Base-by-base conservation (phyloP, 495 filamentous ascomycete species). In the Hypoxylon fuscum region DNA sequence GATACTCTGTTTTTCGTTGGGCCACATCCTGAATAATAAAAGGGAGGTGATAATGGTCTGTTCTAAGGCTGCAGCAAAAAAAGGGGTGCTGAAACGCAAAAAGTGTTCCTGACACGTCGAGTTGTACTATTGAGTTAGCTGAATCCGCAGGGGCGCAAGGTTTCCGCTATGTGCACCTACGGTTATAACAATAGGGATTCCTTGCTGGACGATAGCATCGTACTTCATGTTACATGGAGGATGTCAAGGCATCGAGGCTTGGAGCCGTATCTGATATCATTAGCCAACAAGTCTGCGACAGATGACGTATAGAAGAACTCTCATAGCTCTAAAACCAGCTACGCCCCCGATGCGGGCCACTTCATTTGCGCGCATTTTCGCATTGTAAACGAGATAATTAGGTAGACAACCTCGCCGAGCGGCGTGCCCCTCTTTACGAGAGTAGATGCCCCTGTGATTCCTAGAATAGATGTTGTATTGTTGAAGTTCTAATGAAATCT, bases 231-330 rank as follows among this genome's bases (percentile, higher is more conserved):
- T 90, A 12, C 9, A 76, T 98, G 93, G 42, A 98, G 85, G 61
- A 97, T 93, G 69, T 96, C 93, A n/a, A 22, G 93, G 93, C 93
- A 98, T 98, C 56, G 97, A 79, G 8, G 93, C 91, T 81, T 98
- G 93, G 81, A 98, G 97, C 54, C 93, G 87, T 94, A 98, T 98
- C 68, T 93, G 10, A 2, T 7, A 4, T 11, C 10, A 10, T 34
- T 34, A 34, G 31, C 10, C 4, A 31, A 31, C 27, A 34, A 2
- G n/a, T 5, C 2, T 11, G 10, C n/a, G 31, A 12, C 10, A 34
- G 31, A 11, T 7, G 31, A 34, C 31, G n/a, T 10, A 34, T 5
- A 12, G 31, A 2, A 11, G 10, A 12, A 10, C n/a, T 4, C 31
- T 34, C n/a, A 34, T 12, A 34, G 10, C 90, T 69, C 96, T 93